Evolutionary conservation across 345 rosid genomes (phyloP).

Genomic region (Linum trigynum): DNA sequence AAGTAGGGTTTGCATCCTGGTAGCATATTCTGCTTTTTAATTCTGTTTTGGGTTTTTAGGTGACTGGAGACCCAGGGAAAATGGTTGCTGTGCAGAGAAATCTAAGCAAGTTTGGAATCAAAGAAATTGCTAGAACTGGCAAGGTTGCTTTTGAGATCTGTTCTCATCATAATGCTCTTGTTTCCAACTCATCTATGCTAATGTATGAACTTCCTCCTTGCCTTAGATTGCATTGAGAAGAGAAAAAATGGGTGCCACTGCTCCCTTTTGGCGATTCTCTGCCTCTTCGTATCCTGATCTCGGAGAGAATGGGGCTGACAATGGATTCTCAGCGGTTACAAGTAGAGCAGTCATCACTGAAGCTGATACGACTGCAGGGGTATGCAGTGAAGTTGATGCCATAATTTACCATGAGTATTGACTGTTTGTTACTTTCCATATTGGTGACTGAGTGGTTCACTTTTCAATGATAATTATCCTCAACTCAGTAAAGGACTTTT

Average conservation of each 20-base stretch:
- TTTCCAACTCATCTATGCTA: not conserved
- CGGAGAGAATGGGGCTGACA: constrained; percentile 30
- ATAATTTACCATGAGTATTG: not conserved
- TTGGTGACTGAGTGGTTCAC: not conserved
- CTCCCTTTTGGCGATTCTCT: constrained; percentile 97
- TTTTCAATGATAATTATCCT: not conserved
- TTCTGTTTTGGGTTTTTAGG: constrained; percentile 28
- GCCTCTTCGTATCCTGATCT: constrained; percentile 98
- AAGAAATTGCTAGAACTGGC: constrained; percentile 81
- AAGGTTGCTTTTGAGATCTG: constrained; percentile 33
- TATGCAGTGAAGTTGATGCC: constrained; percentile 17
- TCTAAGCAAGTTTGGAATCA: constrained; percentile 80
- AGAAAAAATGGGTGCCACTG: constrained; percentile 82
- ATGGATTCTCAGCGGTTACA: constrained; percentile 35
- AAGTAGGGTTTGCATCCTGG: not conserved
- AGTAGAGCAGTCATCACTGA: constrained; percentile 30
- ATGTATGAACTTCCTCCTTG: constrained; percentile 9
- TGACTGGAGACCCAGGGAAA: constrained; percentile 98
- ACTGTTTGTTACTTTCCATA: no score
- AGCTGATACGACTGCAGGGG: constrained; percentile 44
- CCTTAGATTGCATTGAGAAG: constrained; percentile 83
- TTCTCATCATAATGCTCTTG: constrained; percentile 1
- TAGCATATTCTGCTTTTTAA: not conserved
- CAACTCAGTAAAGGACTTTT: not conserved
- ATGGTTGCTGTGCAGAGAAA: constrained; percentile 83